phyloP scores from a whole-genome alignment of 768 basidiomycete species.

The Agaricus bisporus region DNA sequence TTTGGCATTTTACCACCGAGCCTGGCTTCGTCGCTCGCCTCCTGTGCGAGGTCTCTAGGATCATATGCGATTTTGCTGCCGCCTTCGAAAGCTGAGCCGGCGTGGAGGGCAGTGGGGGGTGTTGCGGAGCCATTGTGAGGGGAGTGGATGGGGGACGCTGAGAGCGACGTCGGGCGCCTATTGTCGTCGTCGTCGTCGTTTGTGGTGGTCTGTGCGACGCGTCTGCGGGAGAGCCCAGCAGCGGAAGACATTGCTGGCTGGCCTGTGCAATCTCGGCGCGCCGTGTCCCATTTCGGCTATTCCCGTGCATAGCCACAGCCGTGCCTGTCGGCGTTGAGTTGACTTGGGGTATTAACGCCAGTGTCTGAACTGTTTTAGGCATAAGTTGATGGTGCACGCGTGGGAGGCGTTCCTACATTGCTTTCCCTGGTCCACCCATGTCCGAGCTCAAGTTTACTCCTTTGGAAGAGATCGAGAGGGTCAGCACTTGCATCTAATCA shows the following conservation, averaged over 20 bases:
- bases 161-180: constrained; percentile 14
- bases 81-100: constrained; percentile 80
- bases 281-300: background rate
- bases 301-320: background rate
- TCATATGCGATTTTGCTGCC: constrained; percentile 90
- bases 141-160: constrained; percentile 12
- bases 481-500: too few relatives aligned
- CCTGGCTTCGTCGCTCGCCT: constrained; percentile 54
- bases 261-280: too few relatives aligned
- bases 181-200: constrained; percentile 33
- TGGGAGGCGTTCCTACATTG: too few relatives aligned
- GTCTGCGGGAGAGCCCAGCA: constrained; percentile 48
- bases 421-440: too few relatives aligned
- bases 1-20: constrained; percentile 71
- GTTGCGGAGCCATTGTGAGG: constrained; percentile 17
- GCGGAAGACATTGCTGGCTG: constrained; percentile 37
- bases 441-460: too few relatives aligned
- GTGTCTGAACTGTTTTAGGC: too few relatives aligned
- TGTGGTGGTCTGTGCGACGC: constrained; percentile 37
- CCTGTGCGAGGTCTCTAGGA: constrained; percentile 78
- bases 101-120: constrained; percentile 39
- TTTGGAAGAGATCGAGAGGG: too few relatives aligned
- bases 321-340: too few relatives aligned
- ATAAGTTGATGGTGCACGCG: too few relatives aligned
- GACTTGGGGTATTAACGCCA: too few relatives aligned